These are phyloP conservation scores for Dalbergia oliveri DNA, from an alignment of 306 rosid genomes.

Conservation along the genomic window DNA sequence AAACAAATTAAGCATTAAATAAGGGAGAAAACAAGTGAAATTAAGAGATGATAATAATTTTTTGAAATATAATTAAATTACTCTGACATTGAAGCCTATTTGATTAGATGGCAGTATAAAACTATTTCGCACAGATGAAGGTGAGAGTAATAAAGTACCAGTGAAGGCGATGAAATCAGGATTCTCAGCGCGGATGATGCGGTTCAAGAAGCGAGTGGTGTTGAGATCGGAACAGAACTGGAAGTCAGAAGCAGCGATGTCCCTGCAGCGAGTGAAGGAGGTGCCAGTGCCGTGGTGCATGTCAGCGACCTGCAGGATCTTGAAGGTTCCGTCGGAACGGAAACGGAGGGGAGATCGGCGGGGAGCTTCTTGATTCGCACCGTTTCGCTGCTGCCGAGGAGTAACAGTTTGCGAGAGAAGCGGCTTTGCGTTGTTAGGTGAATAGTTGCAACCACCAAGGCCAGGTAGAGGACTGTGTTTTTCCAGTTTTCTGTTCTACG, in stretches of 20 bases:
- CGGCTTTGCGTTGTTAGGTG: slow-evolving; percentile 54
- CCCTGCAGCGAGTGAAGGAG: slow-evolving; percentile 67
- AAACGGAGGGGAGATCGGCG: slow-evolving; percentile 84
- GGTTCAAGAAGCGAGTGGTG: slow-evolving; percentile 70
- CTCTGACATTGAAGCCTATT: too few species aligned
- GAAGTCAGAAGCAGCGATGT: slow-evolving; percentile 73
- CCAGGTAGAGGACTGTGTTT: slow-evolving; percentile 55
- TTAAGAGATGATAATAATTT: too few species aligned
- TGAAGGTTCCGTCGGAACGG: slow-evolving; percentile 84
- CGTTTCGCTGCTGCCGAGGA: slow-evolving; percentile 44
- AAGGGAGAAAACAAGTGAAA: too few species aligned
- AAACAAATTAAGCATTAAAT: too few species aligned
- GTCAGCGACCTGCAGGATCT: slow-evolving; percentile 98
- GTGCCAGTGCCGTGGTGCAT: slow-evolving; percentile 84
- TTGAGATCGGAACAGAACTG: slow-evolving; percentile 82
- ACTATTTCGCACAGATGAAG: too few species aligned
- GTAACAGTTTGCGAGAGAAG: slow-evolving; percentile 46
- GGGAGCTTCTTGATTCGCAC: slow-evolving; percentile 61
- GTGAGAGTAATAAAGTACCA: slow-evolving; percentile 47
- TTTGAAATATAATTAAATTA: too few species aligned
- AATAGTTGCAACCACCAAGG: slow-evolving; percentile 39
- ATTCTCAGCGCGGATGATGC: slow-evolving; percentile 65
- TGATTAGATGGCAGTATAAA: too few species aligned
- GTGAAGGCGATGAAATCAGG: slow-evolving; percentile 95
- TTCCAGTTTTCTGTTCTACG: slow-evolving; percentile 48